A percentile compares a stretch with the other conserved stretches of the same genome.
Evolutionary conservation across 371 early-diverging fungal species (phyloP).

Genomic region (Cokeromyces recurvatus): DNA sequence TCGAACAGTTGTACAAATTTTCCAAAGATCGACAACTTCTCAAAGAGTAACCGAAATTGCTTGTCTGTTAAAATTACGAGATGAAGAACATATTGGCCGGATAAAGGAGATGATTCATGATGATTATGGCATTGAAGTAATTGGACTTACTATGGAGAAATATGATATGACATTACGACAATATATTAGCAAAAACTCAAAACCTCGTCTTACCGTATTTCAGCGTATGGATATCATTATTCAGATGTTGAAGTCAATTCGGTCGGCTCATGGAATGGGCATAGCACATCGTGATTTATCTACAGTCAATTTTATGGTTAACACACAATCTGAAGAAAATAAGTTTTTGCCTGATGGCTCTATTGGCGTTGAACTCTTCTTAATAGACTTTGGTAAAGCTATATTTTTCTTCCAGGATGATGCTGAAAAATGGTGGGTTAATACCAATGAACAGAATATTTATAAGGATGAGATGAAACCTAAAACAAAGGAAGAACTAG

Average conservation of each 20-base stretch:
- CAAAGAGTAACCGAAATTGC: slow-evolving; percentile 41
- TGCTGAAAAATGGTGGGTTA: slow-evolving; percentile 50
- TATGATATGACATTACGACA: slow-evolving; percentile 49
- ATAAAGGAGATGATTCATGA: slow-evolving; percentile 31
- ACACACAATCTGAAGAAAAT: background rate
- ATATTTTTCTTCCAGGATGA: slow-evolving; percentile 46
- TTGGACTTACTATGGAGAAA: slow-evolving; percentile 38
- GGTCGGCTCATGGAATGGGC: slow-evolving; percentile 48
- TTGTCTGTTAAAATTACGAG: slow-evolving; percentile 29
- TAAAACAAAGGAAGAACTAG: slow-evolving; percentile 29
- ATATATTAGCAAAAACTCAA: slow-evolving; percentile 42
- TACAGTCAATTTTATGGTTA: slow-evolving; percentile 57
- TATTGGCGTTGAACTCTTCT: slow-evolving; percentile 36
- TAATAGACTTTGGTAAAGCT: slow-evolving; percentile 66
- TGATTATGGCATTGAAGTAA: slow-evolving; percentile 23
- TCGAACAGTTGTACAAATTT: slow-evolving; percentile 32
- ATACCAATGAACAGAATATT: slow-evolving; percentile 20
- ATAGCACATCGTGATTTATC: slow-evolving; percentile 62
- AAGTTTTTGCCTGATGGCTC: slow-evolving; percentile 40
- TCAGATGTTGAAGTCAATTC: slow-evolving; percentile 51
- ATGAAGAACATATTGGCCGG: slow-evolving; percentile 28
- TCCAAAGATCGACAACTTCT: slow-evolving; percentile 37
- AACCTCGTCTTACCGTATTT: slow-evolving; percentile 37
- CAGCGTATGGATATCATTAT: slow-evolving; percentile 50
- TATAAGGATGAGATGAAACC: slow-evolving; percentile 37